Conservation (phyloP, 495 filamentous ascomycete genomes). For the Delitschia confertaspora region DNA sequence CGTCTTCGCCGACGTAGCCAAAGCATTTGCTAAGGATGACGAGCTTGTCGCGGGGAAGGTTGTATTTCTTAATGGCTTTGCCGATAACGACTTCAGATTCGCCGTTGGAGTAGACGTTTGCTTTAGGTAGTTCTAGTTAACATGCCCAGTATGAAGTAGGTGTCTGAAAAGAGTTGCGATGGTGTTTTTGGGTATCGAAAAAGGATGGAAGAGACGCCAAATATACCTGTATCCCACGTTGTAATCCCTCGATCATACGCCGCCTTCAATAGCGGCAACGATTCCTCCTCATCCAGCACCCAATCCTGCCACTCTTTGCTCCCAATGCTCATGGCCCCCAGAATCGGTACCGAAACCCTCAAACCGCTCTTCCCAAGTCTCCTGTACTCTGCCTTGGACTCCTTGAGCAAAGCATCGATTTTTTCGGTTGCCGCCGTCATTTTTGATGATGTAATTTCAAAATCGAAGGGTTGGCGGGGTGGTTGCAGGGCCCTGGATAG, state of each 20-base stretch:
- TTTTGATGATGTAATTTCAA: background rate
- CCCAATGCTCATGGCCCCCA: constrained; percentile 42
- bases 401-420: constrained; percentile 24
- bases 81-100: constrained; percentile 39
- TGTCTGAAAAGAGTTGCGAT: too few species aligned
- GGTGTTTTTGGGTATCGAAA: too few species aligned
- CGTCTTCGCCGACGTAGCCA: constrained; percentile 34
- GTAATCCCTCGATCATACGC: constrained; percentile 28
- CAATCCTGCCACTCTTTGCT: constrained; percentile 35
- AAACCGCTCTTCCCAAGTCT: constrained; percentile 37
- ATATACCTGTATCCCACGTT: constrained; percentile 30
- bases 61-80: constrained; percentile 41
- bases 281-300: constrained; percentile 39
- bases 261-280: constrained; percentile 25
- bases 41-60: constrained; percentile 40
- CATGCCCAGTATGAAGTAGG: background rate
- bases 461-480: background rate
- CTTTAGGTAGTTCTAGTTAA: constrained; percentile 4
- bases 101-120: constrained; percentile 33
- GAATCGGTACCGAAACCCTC: constrained; percentile 40
- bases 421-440: background rate
- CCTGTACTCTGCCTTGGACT: constrained; percentile 37
- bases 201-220: background rate
- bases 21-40: constrained; percentile 42
- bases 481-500: background rate